Evolutionary conservation across 306 rosid genomes (phyloP).

Genomic region (Lotus japonicus): DNA sequence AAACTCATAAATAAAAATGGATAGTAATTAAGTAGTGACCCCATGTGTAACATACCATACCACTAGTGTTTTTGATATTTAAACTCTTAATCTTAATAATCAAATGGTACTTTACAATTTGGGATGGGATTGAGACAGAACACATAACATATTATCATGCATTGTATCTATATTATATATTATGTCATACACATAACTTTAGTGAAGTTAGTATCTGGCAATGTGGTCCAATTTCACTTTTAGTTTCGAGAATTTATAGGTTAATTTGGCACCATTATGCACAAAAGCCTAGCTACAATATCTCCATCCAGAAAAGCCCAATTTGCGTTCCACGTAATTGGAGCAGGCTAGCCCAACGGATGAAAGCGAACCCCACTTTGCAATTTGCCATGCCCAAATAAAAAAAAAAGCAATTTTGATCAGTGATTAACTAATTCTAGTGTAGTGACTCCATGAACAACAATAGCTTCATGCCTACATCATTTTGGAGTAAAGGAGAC

Average conservation of each 20-base stretch:
- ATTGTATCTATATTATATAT: no score
- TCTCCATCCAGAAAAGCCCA: neutral
- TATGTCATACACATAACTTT: no score
- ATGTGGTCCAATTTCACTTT: neutral
- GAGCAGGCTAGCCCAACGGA: neutral
- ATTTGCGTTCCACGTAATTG: conserved; percentile 14
- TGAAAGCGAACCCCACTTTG: conserved; percentile 13
- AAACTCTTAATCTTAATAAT: no score
- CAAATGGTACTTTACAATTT: no score
- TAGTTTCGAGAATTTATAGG: conserved; percentile 20
- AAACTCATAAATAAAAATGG: no score
- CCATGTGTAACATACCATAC: no score
- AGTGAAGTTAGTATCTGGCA: no score
- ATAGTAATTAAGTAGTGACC: no score
- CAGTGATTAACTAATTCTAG: conserved; percentile 15
- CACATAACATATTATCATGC: no score
- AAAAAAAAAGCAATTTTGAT: neutral
- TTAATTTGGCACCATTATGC: conserved; percentile 5
- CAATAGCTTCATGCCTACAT: neutral
- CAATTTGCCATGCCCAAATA: conserved; percentile 8
- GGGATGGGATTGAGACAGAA: no score
- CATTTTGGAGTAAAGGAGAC: neutral
- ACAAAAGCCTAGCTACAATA: neutral
- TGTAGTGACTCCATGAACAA: neutral
- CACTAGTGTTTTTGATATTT: no score